Conservation (phyloP, 1,284 basidiomycete genomes). For the Microstroma glucosiphilum region DNA sequence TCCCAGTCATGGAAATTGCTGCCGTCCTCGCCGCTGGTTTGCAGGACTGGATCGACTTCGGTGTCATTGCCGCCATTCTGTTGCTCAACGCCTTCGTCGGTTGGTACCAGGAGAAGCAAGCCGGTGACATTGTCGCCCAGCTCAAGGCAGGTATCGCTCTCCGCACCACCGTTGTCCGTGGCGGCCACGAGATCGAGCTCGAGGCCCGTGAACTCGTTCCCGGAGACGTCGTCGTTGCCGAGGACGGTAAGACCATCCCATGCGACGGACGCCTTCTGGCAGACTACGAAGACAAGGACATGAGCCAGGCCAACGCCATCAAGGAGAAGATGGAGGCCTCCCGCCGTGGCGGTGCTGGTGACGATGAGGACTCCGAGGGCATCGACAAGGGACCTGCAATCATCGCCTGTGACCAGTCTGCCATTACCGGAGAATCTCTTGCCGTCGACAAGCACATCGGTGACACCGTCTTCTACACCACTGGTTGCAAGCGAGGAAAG, state of each 20-base stretch:
- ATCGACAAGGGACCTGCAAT: conserved; percentile 56
- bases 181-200: conserved; percentile 55
- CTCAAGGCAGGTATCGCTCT: conserved; percentile 60
- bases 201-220: conserved; percentile 59
- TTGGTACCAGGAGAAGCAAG: conserved; percentile 59
- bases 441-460: conserved; percentile 59
- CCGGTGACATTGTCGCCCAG: conserved; percentile 57
- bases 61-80: conserved; percentile 54
- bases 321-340: conserved; percentile 46
- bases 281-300: conserved; percentile 53
- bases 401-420: conserved; percentile 57
- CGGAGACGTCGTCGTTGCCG: conserved; percentile 56
- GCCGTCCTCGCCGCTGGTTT: conserved; percentile 52
- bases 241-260: conserved; percentile 57
- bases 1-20: conserved; percentile 51
- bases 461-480: conserved; percentile 55
- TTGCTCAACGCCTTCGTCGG: conserved; percentile 58
- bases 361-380: conserved; percentile 52
- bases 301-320: conserved; percentile 45
- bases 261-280: conserved; percentile 57
- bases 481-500: conserved; percentile 57
- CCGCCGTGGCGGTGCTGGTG: conserved; percentile 38
- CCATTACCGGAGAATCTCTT: conserved; percentile 59
- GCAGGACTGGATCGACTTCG: conserved; percentile 56
- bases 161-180: conserved; percentile 55